Evolutionary conservation across 106 monocot genomes (phyloP), one percentile per base, ranked within the genome.

Genomic region (Phalaenopsis aphrodite): DNA sequence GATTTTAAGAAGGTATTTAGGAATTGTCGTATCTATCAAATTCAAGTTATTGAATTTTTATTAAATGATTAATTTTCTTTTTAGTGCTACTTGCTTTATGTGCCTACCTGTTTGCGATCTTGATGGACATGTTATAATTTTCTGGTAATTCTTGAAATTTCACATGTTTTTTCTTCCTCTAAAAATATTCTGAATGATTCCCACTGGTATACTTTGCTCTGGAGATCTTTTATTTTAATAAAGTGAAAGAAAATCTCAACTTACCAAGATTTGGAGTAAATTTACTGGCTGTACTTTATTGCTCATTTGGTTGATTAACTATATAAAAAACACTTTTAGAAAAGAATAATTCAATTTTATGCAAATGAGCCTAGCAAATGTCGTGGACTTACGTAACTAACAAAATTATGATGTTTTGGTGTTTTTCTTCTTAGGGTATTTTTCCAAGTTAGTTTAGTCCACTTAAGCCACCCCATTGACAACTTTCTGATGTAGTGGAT

Each of bases 1-100:
- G 97, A 94, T 85, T 90, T 98, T 78, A 89, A 84, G 19, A 78
- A 98, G 90, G 97, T 92, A 87, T 49, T 17, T 43, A 43, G 18
- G 18, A 74, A 39, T 42, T 41, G n/a, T 4, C n/a, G 21, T 10
- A 23, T 65, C 23, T 23, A 24, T 65, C 24, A 65, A 23, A 1
- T 41, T 69, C 39, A 69, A 39, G 4, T 14, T 69, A 39, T 69
- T 69, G 39, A 5, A 38, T 4, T 69, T 61, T 69, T 69, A 69
- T 69, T 41, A 15, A 69, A 69, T 41, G 38, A 41, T 69, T 69
- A 16, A 19, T 69, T 69, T 69, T 4, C 23, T 66, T 66, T 0
- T 66, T 10, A 24, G 30, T 15, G 61, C 39, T 69, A 69, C 12
- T 16, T 21, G 21, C 10, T 69, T 38, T 69, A 39, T 38, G 9